Evolutionary conservation across 805 yeast species (phyloP), one percentile per base, ranked within the genome.

Genomic region (Nakazawaea wyomingensis): DNA sequence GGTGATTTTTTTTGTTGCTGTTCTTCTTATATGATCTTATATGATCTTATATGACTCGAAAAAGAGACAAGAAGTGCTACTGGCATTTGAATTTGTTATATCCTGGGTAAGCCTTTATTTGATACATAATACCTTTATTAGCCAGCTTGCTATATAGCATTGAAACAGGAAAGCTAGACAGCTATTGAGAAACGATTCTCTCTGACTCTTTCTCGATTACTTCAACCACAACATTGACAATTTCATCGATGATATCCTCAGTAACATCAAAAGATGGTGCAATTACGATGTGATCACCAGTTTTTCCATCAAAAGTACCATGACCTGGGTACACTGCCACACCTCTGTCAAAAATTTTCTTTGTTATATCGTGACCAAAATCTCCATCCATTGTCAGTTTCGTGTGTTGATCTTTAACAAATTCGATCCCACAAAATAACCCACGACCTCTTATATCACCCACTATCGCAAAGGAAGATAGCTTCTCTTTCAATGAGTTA

Each of bases 391-490:
- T 74, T 10, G 71, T 62, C 54, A 73, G 74, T 51, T 75, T 77
- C 16, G 82, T 71, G 14, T 53, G 57, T 48, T 66, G 72, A 53
- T 78, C 69, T 52, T 74, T 68, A 46, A 77, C 82, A 40, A 76
- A 64, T 57, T 79, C 85, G 37, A 79, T 52, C 4, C 78, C 65
- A 71, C 80, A 67, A 60, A 79, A 79, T 31, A 76, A 73, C 48
- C 84, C 85, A 45, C 75, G 63, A 43, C 85, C 85, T 59, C 85
- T 69, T 30, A 79, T 71, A 50, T 79, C 80, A 46, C 82, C 85
- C 18, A 68, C 78, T 40, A 69, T 63, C 40, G 59, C 59, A 46
- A 54, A 54, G 34, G 61, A 61, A 37, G 61, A 60, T 17, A 71
- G 50, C 31, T 58, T 56, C 26, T 59, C 59, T 45, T 59, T 57